Evolutionary conservation across 257 asterid genomes (phyloP), one percentile per base, ranked within the genome.

Genomic region (Nicotiana otophora): DNA sequence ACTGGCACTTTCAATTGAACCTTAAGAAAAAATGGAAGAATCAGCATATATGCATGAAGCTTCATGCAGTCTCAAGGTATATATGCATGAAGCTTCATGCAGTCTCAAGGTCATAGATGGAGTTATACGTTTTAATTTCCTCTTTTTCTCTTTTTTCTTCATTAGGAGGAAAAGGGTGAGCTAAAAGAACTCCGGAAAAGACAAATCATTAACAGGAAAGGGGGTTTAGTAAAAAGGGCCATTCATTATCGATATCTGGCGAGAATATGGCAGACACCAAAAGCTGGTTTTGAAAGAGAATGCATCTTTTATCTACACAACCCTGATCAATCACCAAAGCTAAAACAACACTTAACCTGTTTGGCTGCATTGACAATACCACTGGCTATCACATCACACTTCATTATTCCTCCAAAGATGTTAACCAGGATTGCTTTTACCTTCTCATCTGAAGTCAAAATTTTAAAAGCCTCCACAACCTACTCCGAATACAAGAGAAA

Each of bases 391-490:
- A 96, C 94, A 81, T 96, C 99, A 57, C 99, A 96, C 90, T 96
- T 94, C 99, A 96, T 96, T 65, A 96, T 96, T 86, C 99, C 99
- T 83, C 99, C 99, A 82, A 96, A 96, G 78, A 96, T 94, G 92
- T 96, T 94, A 85, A 96, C 99, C 80, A 96, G 89, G 78, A 96
- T 96, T 80, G 96, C 99, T 89, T 94, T 96, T 86, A 96, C 99
- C 88, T 94, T 96, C 66, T 96, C 97, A 85, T 96, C 99, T 53
- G 99, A 91, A 30, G 99, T 96, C 88, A 96, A 87, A 84, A 94
- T 96, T 87, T 94, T 96, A 82, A 96, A 96, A 81, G 98, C 99
- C 90, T 96, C 99, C 88, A 96, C 98, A 81, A 96, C 99, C 99
- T 96, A 89, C 75, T 81, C 78, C 83, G 81, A 80, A 64, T 51